Percentiles rank a stretch among this genome's conserved stretches.
Evolutionary conservation across 495 filamentous ascomycete genomes (phyloP).

Genomic region (Penicillium daleae): DNA sequence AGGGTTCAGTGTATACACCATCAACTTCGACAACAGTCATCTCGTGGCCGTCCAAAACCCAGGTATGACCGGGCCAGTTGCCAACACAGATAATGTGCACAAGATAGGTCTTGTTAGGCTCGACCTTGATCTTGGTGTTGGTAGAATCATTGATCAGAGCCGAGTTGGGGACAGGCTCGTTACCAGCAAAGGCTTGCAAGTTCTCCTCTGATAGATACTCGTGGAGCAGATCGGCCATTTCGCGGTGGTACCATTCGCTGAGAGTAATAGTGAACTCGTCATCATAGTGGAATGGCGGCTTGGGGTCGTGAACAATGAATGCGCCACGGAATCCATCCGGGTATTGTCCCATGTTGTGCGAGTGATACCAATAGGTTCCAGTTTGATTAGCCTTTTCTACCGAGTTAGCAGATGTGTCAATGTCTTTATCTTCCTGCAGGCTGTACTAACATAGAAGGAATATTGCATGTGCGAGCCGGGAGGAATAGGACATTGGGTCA

Average conservation of each 20-base stretch:
- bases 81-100: conserved; percentile 71
- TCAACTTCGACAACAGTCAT: conserved; percentile 74
- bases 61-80: conserved; percentile 60
- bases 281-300: conserved; percentile 67
- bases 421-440: conserved; percentile 11
- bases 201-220: conserved; percentile 56
- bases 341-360: conserved; percentile 72
- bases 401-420: conserved; percentile 23
- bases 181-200: conserved; percentile 44
- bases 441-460: conserved; percentile 70
- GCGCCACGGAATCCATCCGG: conserved; percentile 78
- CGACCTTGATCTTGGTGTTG: conserved; percentile 45
- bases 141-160: conserved; percentile 70
- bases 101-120: conserved; percentile 61
- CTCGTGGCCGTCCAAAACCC: conserved; percentile 56
- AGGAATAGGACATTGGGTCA: conserved; percentile 72
- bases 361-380: conserved; percentile 88
- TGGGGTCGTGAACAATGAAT: conserved; percentile 72
- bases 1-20: conserved; percentile 66
- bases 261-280: conserved; percentile 66
- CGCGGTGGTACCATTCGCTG: conserved; percentile 68
- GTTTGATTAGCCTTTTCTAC: conserved; percentile 64
- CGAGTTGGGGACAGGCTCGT: conserved; percentile 68
- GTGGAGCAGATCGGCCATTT: conserved; percentile 61
- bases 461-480: conserved; percentile 64